A percentile compares a stretch with the other conserved stretches of the same genome.
Evolutionary conservation across 257 asterid genomes (phyloP).

Genomic region (Solanum appendiculatum): DNA sequence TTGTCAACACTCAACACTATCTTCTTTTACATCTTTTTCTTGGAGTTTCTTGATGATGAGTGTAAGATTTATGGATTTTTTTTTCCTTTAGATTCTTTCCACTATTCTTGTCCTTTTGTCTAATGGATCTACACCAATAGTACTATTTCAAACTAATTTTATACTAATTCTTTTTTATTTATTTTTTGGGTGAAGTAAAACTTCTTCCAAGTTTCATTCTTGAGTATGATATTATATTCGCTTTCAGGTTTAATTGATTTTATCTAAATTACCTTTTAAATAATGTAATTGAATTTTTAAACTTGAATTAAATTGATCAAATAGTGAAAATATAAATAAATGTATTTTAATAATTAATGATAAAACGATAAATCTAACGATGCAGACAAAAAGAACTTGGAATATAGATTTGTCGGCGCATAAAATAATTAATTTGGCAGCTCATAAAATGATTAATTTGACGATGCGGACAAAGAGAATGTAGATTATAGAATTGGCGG

Average conservation of each 20-base stretch:
- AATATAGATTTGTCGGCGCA: neutral
- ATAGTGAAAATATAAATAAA: neutral
- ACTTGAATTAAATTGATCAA: neutral
- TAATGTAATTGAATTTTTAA: neutral
- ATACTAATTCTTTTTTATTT: neutral
- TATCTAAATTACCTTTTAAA: neutral
- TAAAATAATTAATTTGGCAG: too few relatives aligned
- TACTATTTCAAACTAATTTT: neutral
- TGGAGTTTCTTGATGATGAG: neutral
- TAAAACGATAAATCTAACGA: too few relatives aligned
- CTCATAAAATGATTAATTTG: neutral
- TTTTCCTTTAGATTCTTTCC: neutral
- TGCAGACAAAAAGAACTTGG: neutral
- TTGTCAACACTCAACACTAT: neutral
- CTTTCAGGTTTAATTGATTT: neutral
- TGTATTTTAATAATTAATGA: too few relatives aligned
- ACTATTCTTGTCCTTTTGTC: neutral
- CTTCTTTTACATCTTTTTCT: neutral
- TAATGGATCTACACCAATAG: neutral
- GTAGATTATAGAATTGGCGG: neutral
- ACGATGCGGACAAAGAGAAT: rapidly evolving
- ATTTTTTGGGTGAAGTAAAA: neutral
- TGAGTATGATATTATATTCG: neutral
- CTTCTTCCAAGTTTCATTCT: neutral
- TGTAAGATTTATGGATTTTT: neutral